Evolutionary conservation across 2,329 filamentous ascomycete species (phyloP), one percentile per base, ranked within the genome.

Genomic region (Davidsoniella virescens): DNA sequence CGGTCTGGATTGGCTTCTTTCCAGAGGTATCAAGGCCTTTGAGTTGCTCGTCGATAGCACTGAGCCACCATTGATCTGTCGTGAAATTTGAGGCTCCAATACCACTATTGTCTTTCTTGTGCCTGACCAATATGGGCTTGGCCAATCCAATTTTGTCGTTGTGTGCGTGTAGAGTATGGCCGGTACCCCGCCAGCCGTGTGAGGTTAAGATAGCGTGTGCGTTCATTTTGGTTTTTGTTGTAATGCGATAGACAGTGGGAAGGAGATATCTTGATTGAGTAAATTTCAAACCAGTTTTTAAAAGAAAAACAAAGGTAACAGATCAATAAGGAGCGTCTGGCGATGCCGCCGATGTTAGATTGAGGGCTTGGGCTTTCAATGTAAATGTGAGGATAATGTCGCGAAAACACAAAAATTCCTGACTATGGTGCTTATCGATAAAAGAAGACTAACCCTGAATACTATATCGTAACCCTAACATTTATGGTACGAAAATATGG

Each of bases 21-120:
- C 75, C 65, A 20, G 72, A 70, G 1, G 75, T 78, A 61, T 84
- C 82, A 49, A 94, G 72, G 3, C 82, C 84, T 64, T 92, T 84
- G 56, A 95, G 69, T 51, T 88, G 87, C 62, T 87, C 81, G 65
- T 96, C 90, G 57, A 94, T 95, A 9, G 92, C 92, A 52, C 86
- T 82, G 65, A 94, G 73, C 92, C 92, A 98, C 92, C 92, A 98
- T 63, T 94, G 87, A 61, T 95, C 90, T 57, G 72, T 76, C 18
- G 73, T 76, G 55, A 78, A 74, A 52, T 72, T 70, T 63, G 85
- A 87, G 61, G 84, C 80, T 50, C 90, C 90, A 4, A 96, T 70
- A 20, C 90, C 90, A 49, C 84, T 72, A 25, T 75, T 82, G 63
- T 94, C 84, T 58, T 81, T 74, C 65, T 94, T 94, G 58, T 84